Percentiles rank a stretch among this genome's conserved stretches.
Conservation (phyloP, 768 basidiomycete species). For the Kwoniella europaea region DNA sequence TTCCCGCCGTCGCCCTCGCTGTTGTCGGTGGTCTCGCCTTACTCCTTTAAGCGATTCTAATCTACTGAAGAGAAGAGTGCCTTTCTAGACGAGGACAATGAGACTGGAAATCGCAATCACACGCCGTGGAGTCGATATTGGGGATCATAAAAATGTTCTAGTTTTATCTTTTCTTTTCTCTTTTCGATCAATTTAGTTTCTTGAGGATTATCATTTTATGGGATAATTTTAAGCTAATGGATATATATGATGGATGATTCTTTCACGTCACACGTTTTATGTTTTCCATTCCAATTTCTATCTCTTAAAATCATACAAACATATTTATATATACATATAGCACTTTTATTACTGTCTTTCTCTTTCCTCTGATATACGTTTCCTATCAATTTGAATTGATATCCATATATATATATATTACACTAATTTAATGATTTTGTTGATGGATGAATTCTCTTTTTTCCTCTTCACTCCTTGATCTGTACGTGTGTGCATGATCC, state of each 20-base stretch:
- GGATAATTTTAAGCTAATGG: no score
- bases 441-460: no score
- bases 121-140: no score
- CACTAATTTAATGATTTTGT: no score
- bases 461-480: no score
- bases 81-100: background rate
- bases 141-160: background rate
- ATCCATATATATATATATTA: no score
- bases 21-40: constrained; percentile 44
- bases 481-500: no score
- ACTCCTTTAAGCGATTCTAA: constrained; percentile 33
- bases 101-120: no score
- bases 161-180: background rate
- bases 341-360: background rate
- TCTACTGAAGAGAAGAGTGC: background rate
- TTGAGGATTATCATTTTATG: background rate
- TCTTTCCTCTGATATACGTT: background rate
- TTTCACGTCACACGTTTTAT: background rate
- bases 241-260: background rate
- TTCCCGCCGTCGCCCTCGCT: constrained; percentile 42
- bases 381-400: background rate
- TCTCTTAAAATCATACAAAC: background rate
- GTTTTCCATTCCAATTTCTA: background rate
- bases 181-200: background rate
- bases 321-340: background rate